Evolutionary conservation across 257 asterid species (phyloP), one percentile per base, ranked within the genome.

Genomic region (Lycium barbarum): DNA sequence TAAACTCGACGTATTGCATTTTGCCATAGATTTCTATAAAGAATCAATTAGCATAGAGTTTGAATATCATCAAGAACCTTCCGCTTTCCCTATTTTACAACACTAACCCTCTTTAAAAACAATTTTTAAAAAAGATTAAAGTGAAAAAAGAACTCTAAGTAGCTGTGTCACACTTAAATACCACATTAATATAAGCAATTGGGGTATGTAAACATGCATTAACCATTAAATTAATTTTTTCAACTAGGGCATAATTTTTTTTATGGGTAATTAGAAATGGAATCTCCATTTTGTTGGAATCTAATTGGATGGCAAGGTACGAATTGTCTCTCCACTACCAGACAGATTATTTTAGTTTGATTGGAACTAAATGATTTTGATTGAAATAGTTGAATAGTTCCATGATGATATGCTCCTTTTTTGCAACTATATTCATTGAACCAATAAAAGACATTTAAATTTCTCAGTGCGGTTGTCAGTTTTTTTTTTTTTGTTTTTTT

Each of bases 381-480:
- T 72, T 79, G 70, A 55, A 62, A 79, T 83, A 63, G 84, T 79
- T 80, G 87, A 84, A 87, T 67, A 67, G 6, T 67, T 35, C 76
- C 49, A 36, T 67, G 38, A 36, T 67, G 20, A 1, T 20, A 40
- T 73, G 38, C 33, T 49, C 40, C 7, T 74, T 49, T 74, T 74
- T 6, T 51, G 9, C 12, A 51, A 76, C 82, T 51, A 51, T 49
- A 76, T 76, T 51, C 82, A 51, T 51, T 76, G 82, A 76, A 76
- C 43, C 82, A 76, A 70, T 38, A 7, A 70, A 76, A 76, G 13
- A 49, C 2, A 76, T 22, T 76, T 76, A 76, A 76, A 51, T 51
- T 7, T 76, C 22, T 11, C 15, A 22, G 15, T 51, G 38, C 43
- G 6, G 45, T 54, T 76, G 81, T 22, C 62, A 74, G 51, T 49